Percentiles rank a stretch among this genome's conserved stretches.
These are phyloP conservation scores for Acacia melanoxylon DNA, from an alignment of 306 rosid genomes.

Conservation along the genomic window DNA sequence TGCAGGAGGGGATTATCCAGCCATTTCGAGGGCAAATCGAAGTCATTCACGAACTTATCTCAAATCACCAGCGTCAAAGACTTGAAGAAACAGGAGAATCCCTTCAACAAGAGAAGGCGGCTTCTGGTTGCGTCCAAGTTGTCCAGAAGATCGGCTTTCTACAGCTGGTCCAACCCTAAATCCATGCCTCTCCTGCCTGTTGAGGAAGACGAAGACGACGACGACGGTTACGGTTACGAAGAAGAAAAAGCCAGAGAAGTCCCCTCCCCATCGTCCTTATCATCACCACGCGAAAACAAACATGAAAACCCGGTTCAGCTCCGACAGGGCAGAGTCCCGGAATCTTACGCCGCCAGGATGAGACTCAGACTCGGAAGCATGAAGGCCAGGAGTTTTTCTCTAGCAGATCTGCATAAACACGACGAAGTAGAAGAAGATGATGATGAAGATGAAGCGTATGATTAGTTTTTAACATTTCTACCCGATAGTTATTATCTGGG, in stretches of 20 bases:
- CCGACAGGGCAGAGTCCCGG: slow-evolving; percentile 10
- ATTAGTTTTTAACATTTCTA: slow-evolving; percentile 19
- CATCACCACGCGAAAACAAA: slow-evolving; percentile 37
- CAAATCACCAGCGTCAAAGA: slow-evolving; percentile 56
- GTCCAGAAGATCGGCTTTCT: slow-evolving; percentile 65
- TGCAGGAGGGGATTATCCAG: slow-evolving; percentile 87
- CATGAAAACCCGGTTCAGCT: slow-evolving; percentile 36
- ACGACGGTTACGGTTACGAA: slow-evolving; percentile 37
- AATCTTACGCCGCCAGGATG: slow-evolving; percentile 43
- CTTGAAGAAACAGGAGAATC: slow-evolving; percentile 68
- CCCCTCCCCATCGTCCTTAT: slow-evolving; percentile 31
- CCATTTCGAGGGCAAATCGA: slow-evolving; percentile 86
- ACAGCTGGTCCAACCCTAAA: slow-evolving; percentile 70
- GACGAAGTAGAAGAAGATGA: slow-evolving; percentile 36
- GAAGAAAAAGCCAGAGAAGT: slow-evolving; percentile 28
- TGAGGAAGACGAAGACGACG: slow-evolving; percentile 56
- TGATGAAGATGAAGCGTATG: not conserved
- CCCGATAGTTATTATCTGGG: not conserved
- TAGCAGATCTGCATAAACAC: slow-evolving; percentile 79
- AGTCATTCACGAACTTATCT: slow-evolving; percentile 72
- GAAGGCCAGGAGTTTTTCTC: slow-evolving; percentile 71
- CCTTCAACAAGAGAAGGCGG: slow-evolving; percentile 84
- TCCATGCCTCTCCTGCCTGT: slow-evolving; percentile 89
- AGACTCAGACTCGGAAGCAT: slow-evolving; percentile 55
- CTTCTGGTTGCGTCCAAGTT: slow-evolving; percentile 69